Evolutionary conservation across 371 early-diverging fungal genomes (phyloP), one percentile per base, ranked within the genome.

Genomic region (Dichotomocladium elegans): DNA sequence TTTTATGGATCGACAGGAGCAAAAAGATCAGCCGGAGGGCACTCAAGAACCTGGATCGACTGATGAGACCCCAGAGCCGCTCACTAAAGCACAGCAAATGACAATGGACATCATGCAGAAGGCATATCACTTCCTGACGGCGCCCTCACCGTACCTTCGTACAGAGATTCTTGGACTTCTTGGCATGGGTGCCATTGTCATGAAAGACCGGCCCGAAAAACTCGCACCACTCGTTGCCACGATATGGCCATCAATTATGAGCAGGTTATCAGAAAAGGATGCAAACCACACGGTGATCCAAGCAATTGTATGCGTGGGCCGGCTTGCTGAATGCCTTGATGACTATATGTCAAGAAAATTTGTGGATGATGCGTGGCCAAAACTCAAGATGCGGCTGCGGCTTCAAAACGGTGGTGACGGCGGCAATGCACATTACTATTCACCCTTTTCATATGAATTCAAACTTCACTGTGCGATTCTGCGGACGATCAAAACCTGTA

Each of bases 221-320:
- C 45, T 84, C 7, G 71, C 77, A 47, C 73, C 79, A 3, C 49
- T 79, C 4, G 57, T 85, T 3, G 76, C 85, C 57, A 43, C 35
- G 8, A 43, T 81, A 11, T 88, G 88, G 88, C 75, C 79, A 0
- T 51, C 57, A 1, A 51, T 84, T 4, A 49, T 81, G 2, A 63
- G 66, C 2, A 63, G 85, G 26, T 51, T 83, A 26, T 37, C 37
- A 0, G 37, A 37, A n/a, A 84, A 85, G 52, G 9, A 57, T 15
- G 68, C 80, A 30, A 70, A 69, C 21, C 78, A 61, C 48, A 84
- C 86, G 1, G 70, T 74, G 5, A 55, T 74, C 22, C 66, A 77
- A 24, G 82, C 86, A 0, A 60, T 75, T 6, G 21, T 28, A 21
- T 57, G 80, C 1, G 55, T 76, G 2, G 62, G 66, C 30, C 51